phyloP scores from a whole-genome alignment of 495 filamentous ascomycete genomes.

The Hypoxylon intermedium region DNA sequence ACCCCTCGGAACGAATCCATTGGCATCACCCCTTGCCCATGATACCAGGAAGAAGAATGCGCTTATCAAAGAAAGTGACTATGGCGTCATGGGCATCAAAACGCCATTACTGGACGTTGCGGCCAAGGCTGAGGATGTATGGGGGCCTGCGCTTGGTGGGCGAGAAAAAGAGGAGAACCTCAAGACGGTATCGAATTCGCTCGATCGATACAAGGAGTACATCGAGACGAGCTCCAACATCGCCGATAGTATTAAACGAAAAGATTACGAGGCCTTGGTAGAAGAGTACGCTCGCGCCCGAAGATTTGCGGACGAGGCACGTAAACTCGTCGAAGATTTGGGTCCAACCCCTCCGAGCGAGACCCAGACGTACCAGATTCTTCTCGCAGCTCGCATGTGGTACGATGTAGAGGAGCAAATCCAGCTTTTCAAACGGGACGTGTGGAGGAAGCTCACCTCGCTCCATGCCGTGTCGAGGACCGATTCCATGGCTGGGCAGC shows the following conservation, averaged over 20 bases:
- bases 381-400: slow-evolving; percentile 95
- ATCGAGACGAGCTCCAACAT: slow-evolving; percentile 81
- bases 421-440: slow-evolving; percentile 82
- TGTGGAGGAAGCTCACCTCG: slow-evolving; percentile 79
- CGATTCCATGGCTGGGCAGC: slow-evolving; percentile 50
- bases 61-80: slow-evolving; percentile 90
- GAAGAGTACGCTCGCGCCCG: slow-evolving; percentile 84
- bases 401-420: slow-evolving; percentile 85
- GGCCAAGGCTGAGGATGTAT: slow-evolving; percentile 93
- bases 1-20: slow-evolving; percentile 40
- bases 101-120: slow-evolving; percentile 84
- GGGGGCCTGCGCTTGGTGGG: slow-evolving; percentile 91
- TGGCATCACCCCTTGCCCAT: slow-evolving; percentile 43
- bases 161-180: slow-evolving; percentile 89
- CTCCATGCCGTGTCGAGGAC: slow-evolving; percentile 56
- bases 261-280: slow-evolving; percentile 84
- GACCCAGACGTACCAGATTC: slow-evolving; percentile 78
- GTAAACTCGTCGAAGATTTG: slow-evolving; percentile 63
- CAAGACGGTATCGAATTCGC: slow-evolving; percentile 71
- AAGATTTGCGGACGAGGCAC: slow-evolving; percentile 75
- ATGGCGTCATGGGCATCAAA: slow-evolving; percentile 89
- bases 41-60: slow-evolving; percentile 82
- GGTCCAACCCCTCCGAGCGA: slow-evolving; percentile 64
- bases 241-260: slow-evolving; percentile 82
- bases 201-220: slow-evolving; percentile 80